These are phyloP conservation scores for Lachancea cidri DNA, from an alignment of 805 yeast genomes.

Conservation along the genomic window DNA sequence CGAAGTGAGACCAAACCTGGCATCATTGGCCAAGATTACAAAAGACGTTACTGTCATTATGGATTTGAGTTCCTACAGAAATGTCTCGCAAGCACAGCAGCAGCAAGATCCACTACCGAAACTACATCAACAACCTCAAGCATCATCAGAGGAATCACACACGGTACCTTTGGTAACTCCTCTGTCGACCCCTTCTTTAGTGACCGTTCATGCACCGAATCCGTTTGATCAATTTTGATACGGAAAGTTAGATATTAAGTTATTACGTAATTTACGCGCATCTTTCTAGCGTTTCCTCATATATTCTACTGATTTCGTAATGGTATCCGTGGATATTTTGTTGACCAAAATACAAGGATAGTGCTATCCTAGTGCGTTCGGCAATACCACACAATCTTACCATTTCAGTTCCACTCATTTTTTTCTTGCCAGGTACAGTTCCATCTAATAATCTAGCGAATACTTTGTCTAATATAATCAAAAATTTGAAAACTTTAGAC, in stretches of 20 bases:
- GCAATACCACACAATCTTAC: constrained; percentile 50
- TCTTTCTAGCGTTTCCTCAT: constrained; percentile 39
- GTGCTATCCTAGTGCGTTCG: constrained; percentile 43
- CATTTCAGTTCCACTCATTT: constrained; percentile 44
- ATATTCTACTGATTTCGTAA: constrained; percentile 40
- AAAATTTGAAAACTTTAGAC: constrained; percentile 35
- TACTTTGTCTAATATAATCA: constrained; percentile 39
- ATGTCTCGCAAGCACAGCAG: constrained; percentile 16
- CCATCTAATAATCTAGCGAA: constrained; percentile 37
- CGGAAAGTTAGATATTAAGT: background rate
- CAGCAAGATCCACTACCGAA: constrained; percentile 4
- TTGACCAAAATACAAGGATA: constrained; percentile 34
- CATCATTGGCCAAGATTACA: constrained; percentile 78
- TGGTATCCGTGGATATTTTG: constrained; percentile 39
- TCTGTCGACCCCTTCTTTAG: constrained; percentile 13
- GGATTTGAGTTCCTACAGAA: constrained; percentile 56
- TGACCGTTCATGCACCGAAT: constrained; percentile 9
- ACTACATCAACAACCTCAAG: background rate
- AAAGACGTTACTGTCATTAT: constrained; percentile 87
- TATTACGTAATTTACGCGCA: constrained; percentile 13
- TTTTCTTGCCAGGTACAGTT: constrained; percentile 29
- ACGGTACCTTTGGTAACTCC: constrained; percentile 8
- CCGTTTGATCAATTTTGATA: constrained; percentile 12
- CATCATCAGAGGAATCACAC: constrained; percentile 4
- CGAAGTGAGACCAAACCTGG: constrained; percentile 74